Evolutionary conservation across 148 eudicot genomes (phyloP).

Genomic region (Rhododendron mucronatum): DNA sequence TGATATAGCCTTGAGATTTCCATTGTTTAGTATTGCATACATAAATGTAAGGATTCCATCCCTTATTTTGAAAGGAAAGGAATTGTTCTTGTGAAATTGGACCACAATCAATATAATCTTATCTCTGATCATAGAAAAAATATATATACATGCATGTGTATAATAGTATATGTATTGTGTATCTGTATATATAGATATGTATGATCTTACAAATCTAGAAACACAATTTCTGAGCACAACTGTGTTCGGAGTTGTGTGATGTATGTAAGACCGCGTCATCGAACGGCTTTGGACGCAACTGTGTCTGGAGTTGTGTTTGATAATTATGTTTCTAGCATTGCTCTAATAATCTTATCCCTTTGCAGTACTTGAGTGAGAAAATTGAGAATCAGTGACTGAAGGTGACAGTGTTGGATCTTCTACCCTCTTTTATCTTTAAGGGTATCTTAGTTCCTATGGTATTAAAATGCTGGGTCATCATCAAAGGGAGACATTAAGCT

Average conservation of each 20-base stretch:
- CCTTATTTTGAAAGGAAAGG: background rate
- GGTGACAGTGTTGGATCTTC: background rate
- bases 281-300: too few relatives aligned
- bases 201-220: background rate
- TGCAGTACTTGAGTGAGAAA: background rate
- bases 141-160: too few relatives aligned
- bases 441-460: background rate
- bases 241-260: too few relatives aligned
- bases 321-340: too few relatives aligned
- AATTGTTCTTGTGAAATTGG: background rate
- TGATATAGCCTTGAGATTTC: background rate
- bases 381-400: background rate
- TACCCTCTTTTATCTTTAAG: background rate
- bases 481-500: slow-evolving; percentile 6
- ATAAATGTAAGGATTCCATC: background rate
- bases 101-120: background rate
- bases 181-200: background rate
- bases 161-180: too few relatives aligned
- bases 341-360: background rate
- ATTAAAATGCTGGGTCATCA: background rate
- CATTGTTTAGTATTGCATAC: background rate
- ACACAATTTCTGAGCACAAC: background rate
- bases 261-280: too few relatives aligned
- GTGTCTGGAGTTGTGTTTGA: too few relatives aligned
- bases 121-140: too few relatives aligned